These are phyloP conservation scores for Gloeostereum incarnatum DNA, from an alignment of 768 basidiomycete species.

Conservation along the genomic window DNA sequence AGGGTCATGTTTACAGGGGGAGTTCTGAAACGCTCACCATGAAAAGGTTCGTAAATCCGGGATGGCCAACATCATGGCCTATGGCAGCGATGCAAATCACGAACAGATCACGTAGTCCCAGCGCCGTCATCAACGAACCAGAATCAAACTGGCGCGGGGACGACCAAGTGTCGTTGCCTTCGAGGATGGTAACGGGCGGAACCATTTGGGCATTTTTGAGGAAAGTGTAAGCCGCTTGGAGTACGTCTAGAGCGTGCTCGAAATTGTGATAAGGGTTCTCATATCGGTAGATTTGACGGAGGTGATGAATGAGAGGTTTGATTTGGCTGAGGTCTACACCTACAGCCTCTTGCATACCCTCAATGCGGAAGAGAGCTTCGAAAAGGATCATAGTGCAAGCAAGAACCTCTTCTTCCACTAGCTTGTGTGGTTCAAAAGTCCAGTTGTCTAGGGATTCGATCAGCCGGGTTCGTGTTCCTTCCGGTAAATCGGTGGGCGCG, in stretches of 20 bases:
- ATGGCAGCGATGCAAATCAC: constrained; percentile 86
- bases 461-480: constrained; percentile 55
- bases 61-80: constrained; percentile 97
- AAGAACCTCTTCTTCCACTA: constrained; percentile 75
- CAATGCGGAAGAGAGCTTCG: constrained; percentile 72
- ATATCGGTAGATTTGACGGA: constrained; percentile 86
- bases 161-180: constrained; percentile 35
- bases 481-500: too few species aligned
- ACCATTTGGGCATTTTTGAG: constrained; percentile 71
- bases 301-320: constrained; percentile 70
- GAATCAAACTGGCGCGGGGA: constrained; percentile 24
- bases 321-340: constrained; percentile 58
- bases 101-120: constrained; percentile 69
- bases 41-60: constrained; percentile 88
- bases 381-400: constrained; percentile 82
- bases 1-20: not conserved
- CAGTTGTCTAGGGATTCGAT: constrained; percentile 67
- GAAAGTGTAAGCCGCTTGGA: constrained; percentile 88
- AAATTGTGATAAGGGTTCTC: constrained; percentile 98
- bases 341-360: constrained; percentile 57
- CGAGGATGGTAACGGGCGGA: constrained; percentile 64
- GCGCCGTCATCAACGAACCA: constrained; percentile 26
- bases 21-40: constrained; percentile 51
- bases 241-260: constrained; percentile 91
- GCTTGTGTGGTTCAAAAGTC: constrained; percentile 84